Base-by-base conservation (phyloP, 163 green algal genomes). In the Scenedesmus sp. region DNA sequence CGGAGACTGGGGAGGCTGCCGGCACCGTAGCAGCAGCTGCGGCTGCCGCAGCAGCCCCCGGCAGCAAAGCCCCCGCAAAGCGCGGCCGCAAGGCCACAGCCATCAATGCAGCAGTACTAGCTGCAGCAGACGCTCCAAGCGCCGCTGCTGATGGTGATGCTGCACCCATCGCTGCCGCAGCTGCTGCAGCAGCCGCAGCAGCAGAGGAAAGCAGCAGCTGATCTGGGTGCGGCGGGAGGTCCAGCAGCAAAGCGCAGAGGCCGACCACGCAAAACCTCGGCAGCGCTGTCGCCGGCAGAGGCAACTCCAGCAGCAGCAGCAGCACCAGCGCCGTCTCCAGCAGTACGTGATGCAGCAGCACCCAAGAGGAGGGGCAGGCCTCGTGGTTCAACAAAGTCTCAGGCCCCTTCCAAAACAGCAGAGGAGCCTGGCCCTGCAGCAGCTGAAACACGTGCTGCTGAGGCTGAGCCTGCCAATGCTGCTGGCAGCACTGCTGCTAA, bases 361-460 rank as follows among this genome's bases (percentile, higher is more conserved):
- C 56, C 56, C 59, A 88, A 88, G n/a, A 49, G 83, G 56, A 78
- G 49, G 22, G 83, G 83, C 56, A 53, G 83, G 37, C 83, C 83
- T 20, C 83, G 83, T 37, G 70, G 43, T n/a, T 85, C 79, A 24
- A 43, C 79, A 35, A 44, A 24, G 18, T 85, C 79, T 12, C 10
- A 53, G 9, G 51, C 84, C 10, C 37, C 84, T 61, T 53, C 83
- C 22, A 9, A n/a, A 26, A 40, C 61, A 42, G 40, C 84, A 46
- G 30, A 35, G n/a, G 33, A 65, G 26, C 18, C n/a, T 22, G 61
- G n/a, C n/a, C n/a, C n/a, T n/a, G n/a, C n/a, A n/a, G n/a, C n/a
- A n/a, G n/a, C n/a, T n/a, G n/a, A n/a, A n/a, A n/a, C n/a, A n/a
- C n/a, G n/a, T n/a, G n/a, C n/a, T n/a, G n/a, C n/a, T n/a, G n/a